These are phyloP conservation scores for Xylaria sp. DNA, from an alignment of 2,329 filamentous ascomycete genomes.

Conservation along the genomic window DNA sequence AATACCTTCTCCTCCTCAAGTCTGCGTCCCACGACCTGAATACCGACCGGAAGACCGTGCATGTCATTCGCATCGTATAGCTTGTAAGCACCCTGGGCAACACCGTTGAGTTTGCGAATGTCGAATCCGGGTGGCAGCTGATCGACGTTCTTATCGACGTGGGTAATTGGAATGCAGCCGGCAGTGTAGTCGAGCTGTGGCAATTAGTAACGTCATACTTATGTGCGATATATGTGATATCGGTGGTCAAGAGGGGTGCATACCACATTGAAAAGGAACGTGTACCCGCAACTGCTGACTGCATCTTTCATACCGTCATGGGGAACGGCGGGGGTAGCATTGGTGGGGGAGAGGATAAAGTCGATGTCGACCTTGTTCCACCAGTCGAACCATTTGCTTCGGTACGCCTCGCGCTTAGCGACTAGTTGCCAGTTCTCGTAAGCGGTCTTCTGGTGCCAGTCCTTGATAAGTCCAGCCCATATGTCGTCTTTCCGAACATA, in stretches of 20 bases:
- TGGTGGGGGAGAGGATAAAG: conserved; percentile 84
- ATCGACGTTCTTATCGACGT: conserved; percentile 78
- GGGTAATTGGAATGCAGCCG: conserved; percentile 85
- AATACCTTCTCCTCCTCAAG: conserved; percentile 91
- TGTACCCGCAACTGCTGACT: conserved; percentile 89
- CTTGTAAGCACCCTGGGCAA: conserved; percentile 85
- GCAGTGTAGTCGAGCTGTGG: conserved; percentile 82
- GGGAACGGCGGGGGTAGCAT: conserved; percentile 89
- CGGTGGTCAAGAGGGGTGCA: conserved; percentile 47
- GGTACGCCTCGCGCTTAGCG: conserved; percentile 79
- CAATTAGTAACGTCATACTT: conserved; percentile 21
- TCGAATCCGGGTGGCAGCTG: conserved; percentile 71
- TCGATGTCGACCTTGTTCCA: conserved; percentile 80
- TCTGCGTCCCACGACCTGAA: conserved; percentile 83
- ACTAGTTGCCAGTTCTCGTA: conserved; percentile 87
- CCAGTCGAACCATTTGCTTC: conserved; percentile 83
- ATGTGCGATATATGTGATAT: not conserved
- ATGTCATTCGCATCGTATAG: conserved; percentile 85
- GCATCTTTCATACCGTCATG: conserved; percentile 88
- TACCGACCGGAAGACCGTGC: conserved; percentile 86
- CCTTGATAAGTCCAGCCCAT: conserved; percentile 80
- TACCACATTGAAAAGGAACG: conserved; percentile 90
- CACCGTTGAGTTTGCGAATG: conserved; percentile 75
- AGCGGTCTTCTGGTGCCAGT: conserved; percentile 79
- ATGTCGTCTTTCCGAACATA: conserved; percentile 80